Evolutionary conservation across 78 protist genomes (phyloP).

Genomic region (Acrasis kona): DNA sequence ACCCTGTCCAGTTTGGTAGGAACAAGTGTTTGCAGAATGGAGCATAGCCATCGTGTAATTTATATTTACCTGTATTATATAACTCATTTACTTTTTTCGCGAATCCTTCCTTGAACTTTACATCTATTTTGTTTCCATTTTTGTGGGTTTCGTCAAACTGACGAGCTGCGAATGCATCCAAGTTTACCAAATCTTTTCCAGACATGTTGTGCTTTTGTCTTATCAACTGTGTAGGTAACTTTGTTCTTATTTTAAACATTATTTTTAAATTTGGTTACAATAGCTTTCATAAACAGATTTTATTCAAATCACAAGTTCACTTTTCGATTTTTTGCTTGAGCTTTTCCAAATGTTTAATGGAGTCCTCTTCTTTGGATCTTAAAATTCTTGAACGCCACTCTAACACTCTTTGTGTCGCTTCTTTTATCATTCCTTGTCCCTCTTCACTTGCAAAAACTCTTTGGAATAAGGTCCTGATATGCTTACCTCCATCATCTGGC

Average conservation of each 20-base stretch:
- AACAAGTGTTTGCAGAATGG: conserved; percentile 38
- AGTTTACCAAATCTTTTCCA: too few species aligned
- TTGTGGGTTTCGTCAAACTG: not conserved
- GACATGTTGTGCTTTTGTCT: too few species aligned
- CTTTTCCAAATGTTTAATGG: not conserved
- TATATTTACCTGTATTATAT: not conserved
- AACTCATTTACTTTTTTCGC: not conserved
- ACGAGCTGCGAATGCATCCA: too few species aligned
- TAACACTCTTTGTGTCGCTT: not conserved
- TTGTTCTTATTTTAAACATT: too few species aligned
- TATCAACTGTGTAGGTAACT: too few species aligned
- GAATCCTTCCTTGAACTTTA: not conserved
- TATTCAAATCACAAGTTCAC: not conserved
- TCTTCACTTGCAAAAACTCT: too few species aligned
- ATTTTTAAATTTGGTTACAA: too few species aligned
- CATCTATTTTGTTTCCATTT: not conserved
- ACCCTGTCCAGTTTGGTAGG: conserved; percentile 3
- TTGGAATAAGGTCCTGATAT: too few species aligned
- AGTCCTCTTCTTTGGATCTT: not conserved
- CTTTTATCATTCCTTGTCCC: too few species aligned
- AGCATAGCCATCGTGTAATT: conserved; percentile 28
- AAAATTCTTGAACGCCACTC: not conserved
- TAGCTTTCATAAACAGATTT: too few species aligned
- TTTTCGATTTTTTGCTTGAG: not conserved
- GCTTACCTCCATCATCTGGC: too few species aligned